Percentiles rank a stretch among this genome's conserved stretches.
phyloP scores from a whole-genome alignment of 108 stramenopile genomes.

The Cyclotella cryptica region DNA sequence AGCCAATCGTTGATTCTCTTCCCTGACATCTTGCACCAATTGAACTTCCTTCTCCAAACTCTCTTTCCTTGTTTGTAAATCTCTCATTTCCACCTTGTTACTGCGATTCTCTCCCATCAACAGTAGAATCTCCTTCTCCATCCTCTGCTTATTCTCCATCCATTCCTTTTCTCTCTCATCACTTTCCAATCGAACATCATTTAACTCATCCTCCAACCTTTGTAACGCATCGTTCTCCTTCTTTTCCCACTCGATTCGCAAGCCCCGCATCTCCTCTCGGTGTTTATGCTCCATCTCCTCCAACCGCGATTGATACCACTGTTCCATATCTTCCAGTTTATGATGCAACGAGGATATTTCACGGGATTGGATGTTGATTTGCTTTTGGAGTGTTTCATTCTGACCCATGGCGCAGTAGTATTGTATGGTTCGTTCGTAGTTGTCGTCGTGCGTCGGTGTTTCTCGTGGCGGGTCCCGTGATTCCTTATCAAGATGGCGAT shows the following conservation, averaged over 20 bases:
- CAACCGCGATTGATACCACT: slow-evolving; percentile 1
- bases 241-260: not conserved
- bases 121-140: slow-evolving; percentile 4
- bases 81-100: too few species aligned
- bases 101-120: not conserved
- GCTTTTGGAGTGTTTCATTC: not conserved
- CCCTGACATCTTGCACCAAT: not conserved
- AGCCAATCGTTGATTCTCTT: not conserved
- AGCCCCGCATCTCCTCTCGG: not conserved
- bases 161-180: slow-evolving; percentile 10
- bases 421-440: not conserved
- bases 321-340: slow-evolving; percentile 11
- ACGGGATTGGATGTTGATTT: not conserved
- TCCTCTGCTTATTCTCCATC: not conserved
- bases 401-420: not conserved
- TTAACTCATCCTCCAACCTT: not conserved
- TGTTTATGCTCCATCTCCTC: not conserved
- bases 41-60: not conserved
- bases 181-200: not conserved
- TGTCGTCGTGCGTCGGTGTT: too few species aligned
- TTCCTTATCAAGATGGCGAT: not conserved
- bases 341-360: not conserved
- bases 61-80: not conserved
- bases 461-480: not conserved
- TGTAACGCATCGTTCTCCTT: not conserved